phyloP scores from a whole-genome alignment of 495 filamentous ascomycete species.

The Penicillium bovifimosum region DNA sequence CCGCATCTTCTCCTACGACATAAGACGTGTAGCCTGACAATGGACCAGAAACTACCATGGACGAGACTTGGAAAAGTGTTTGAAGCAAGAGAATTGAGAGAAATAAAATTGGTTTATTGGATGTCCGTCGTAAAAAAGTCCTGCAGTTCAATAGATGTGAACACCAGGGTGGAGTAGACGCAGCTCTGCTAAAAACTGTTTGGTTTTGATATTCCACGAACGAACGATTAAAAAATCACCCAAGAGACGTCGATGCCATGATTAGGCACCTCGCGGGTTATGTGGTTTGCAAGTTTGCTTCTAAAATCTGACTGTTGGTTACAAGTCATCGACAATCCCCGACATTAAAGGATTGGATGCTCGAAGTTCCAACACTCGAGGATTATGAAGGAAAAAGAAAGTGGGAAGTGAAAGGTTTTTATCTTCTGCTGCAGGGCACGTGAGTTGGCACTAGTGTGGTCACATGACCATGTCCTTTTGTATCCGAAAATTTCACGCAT shows the following conservation, averaged over 20 bases:
- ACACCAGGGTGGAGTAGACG: constrained; percentile 53
- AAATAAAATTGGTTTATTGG: neutral
- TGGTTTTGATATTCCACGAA: constrained; percentile 52
- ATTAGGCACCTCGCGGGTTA: constrained; percentile 40
- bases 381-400: neutral
- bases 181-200: constrained; percentile 52
- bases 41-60: no score
- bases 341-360: constrained; percentile 6
- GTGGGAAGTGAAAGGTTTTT: neutral
- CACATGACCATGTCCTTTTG: constrained; percentile 21
- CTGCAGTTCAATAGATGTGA: constrained; percentile 40
- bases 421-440: neutral
- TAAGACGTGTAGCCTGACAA: no score
- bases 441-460: neutral
- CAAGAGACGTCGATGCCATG: constrained; percentile 39
- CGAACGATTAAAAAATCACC: constrained; percentile 43
- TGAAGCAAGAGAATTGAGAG: neutral
- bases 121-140: constrained; percentile 52
- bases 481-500: constrained; percentile 15
- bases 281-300: constrained; percentile 29
- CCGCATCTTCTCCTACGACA: no score
- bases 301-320: neutral
- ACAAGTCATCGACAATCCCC: neutral
- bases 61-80: neutral
- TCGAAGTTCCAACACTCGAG: neutral